Percentiles rank a stretch among this genome's conserved stretches.
Evolutionary conservation across 768 basidiomycete genomes (phyloP).

Genomic region (Mrakia frigida): DNA sequence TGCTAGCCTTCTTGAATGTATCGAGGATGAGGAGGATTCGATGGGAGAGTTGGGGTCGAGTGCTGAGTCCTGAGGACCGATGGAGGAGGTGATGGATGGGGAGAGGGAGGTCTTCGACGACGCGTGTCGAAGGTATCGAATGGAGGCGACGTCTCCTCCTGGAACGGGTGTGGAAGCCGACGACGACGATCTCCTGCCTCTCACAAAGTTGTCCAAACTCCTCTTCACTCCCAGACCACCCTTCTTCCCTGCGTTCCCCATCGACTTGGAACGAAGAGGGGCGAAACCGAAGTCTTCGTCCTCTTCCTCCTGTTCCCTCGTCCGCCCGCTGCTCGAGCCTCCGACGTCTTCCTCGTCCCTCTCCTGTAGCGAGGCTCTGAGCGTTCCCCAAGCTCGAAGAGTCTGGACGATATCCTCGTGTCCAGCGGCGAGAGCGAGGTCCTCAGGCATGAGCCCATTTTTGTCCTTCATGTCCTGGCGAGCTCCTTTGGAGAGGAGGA

Average conservation of each 20-base stretch:
- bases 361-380: conserved; percentile 7
- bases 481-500: conserved; percentile 80
- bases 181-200: conserved; percentile 13
- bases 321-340: neutral
- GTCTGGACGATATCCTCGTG: conserved; percentile 71
- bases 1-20: conserved; percentile 7
- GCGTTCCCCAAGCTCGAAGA: conserved; percentile 56
- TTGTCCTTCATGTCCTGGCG: conserved; percentile 78
- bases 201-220: conserved; percentile 13
- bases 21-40: conserved; percentile 1
- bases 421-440: conserved; percentile 71
- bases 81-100: neutral
- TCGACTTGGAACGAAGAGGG: conserved; percentile 9
- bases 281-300: neutral
- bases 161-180: neutral
- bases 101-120: conserved; percentile 7
- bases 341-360: neutral
- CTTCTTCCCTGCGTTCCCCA: conserved; percentile 1
- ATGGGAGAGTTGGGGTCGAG: conserved; percentile 14
- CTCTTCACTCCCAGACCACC: conserved; percentile 9
- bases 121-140: neutral
- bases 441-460: conserved; percentile 80
- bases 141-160: neutral
- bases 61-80: conserved; percentile 15
- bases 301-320: neutral